These are phyloP conservation scores for Dictyostelium capitatum DNA, from an alignment of 78 protist species.

Conservation along the genomic window DNA sequence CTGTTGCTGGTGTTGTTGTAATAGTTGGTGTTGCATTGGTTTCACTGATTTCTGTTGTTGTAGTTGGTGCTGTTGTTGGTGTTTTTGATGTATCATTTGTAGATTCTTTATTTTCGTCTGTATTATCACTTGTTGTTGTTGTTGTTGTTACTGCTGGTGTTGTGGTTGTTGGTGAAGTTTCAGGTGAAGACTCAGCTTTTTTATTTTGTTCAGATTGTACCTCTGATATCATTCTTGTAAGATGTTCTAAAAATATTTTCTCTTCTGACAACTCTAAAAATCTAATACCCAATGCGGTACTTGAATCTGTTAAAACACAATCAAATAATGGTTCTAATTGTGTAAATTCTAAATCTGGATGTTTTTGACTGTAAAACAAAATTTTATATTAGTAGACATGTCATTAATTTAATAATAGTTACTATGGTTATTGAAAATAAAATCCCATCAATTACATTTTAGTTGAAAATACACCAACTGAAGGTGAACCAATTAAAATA, in stretches of 20 bases:
- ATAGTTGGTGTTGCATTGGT: not conserved
- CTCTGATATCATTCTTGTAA: slow-evolving; percentile 60
- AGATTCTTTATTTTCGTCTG: not conserved
- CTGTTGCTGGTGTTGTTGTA: not conserved
- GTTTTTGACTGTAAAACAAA: slow-evolving; percentile 52
- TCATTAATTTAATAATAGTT: too few species aligned
- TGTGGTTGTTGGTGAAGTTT: not conserved
- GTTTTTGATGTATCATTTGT: not conserved
- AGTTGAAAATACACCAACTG: not conserved
- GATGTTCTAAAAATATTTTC: slow-evolving; percentile 51
- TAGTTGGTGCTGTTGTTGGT: not conserved
- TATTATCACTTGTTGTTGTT: not conserved
- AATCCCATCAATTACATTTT: slow-evolving; percentile 72
- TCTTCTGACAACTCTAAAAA: slow-evolving; percentile 59
- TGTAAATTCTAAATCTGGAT: slow-evolving; percentile 76
- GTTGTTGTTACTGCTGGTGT: not conserved
- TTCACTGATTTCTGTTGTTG: not conserved
- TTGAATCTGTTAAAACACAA: slow-evolving; percentile 72
- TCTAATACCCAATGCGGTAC: slow-evolving; percentile 82
- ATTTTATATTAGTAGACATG: too few species aligned
- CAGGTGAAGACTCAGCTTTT: slow-evolving; percentile 17
- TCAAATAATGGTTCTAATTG: slow-evolving; percentile 84
- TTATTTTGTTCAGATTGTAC: slow-evolving; percentile 27
- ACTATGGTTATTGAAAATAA: not conserved
- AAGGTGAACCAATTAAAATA: slow-evolving; percentile 26